Percentiles rank a stretch among this genome's conserved stretches.
Evolutionary conservation across 2,329 filamentous ascomycete species (phyloP).

Genomic region (Fusarium virguliforme): DNA sequence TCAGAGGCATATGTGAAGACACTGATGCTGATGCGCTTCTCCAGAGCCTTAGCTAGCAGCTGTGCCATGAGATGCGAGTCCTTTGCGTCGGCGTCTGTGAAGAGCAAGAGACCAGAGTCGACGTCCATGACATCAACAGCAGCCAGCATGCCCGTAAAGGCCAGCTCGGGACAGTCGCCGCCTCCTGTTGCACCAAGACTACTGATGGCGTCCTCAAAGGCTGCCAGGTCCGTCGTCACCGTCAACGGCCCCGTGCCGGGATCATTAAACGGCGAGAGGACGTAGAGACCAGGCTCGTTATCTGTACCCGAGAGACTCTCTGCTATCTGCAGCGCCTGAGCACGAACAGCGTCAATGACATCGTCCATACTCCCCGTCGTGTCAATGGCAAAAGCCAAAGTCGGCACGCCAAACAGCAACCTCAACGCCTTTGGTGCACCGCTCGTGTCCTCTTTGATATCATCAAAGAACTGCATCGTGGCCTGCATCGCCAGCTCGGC

Average conservation of each 20-base stretch:
- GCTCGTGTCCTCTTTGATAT: conserved; percentile 7
- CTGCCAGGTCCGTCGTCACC: not conserved
- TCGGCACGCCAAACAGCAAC: not conserved
- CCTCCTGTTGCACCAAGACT: not conserved
- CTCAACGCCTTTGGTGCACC: conserved; percentile 1
- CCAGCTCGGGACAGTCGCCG: not conserved
- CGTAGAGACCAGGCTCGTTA: conserved; percentile 3
- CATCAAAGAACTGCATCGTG: conserved; percentile 5
- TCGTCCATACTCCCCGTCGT: conserved; percentile 8
- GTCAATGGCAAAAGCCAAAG: conserved; percentile 8
- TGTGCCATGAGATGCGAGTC: not conserved
- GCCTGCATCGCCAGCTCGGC: conserved; percentile 8
- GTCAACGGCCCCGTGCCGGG: conserved; percentile 1
- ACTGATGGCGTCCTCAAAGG: not conserved
- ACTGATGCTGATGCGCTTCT: conserved; percentile 10
- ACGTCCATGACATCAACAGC: not conserved
- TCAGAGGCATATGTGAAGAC: conserved; percentile 8
- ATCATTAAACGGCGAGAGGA: conserved; percentile 3
- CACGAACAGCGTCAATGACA: conserved; percentile 5
- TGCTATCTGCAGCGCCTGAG: not conserved
- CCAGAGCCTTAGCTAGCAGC: conserved; percentile 2
- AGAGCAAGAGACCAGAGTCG: not conserved
- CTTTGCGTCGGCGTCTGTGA: conserved; percentile 1
- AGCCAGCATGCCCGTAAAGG: not conserved
- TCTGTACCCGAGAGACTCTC: not conserved